phyloP scores from a whole-genome alignment of 2,329 filamentous ascomycete genomes.

The Orbilia blumenaviensis region DNA sequence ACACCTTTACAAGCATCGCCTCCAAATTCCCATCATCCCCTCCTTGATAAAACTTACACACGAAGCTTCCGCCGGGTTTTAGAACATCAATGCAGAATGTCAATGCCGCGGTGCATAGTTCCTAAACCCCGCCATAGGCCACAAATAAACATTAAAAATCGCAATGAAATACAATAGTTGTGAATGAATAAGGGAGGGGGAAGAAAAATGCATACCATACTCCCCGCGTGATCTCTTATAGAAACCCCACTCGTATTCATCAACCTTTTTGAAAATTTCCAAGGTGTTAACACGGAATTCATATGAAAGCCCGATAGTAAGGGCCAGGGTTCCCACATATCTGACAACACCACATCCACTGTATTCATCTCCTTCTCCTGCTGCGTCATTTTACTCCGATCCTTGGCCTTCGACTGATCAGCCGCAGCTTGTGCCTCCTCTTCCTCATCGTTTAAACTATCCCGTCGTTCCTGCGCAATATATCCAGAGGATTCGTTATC shows the following conservation, averaged over 20 bases:
- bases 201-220: constrained; percentile 78
- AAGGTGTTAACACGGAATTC: constrained; percentile 91
- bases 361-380: constrained; percentile 64
- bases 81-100: constrained; percentile 86
- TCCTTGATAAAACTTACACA: constrained; percentile 98
- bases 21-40: constrained; percentile 83
- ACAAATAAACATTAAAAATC: neutral
- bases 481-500: constrained; percentile 47
- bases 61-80: constrained; percentile 82
- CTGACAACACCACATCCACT: constrained; percentile 93
- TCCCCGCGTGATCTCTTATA: constrained; percentile 88
- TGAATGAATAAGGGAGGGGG: neutral
- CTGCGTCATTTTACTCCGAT: constrained; percentile 1
- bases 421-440: constrained; percentile 59
- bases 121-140: constrained; percentile 66
- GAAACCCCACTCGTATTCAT: constrained; percentile 95
- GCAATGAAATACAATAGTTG: too few relatives aligned
- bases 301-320: constrained; percentile 75
- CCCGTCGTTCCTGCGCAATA: constrained; percentile 58
- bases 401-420: constrained; percentile 56
- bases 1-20: constrained; percentile 76
- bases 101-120: constrained; percentile 86
- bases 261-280: constrained; percentile 79
- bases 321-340: constrained; percentile 98
- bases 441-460: constrained; percentile 56